Percentiles rank a stretch among this genome's conserved stretches.
These are phyloP conservation scores for Linum usitatissimum DNA, from an alignment of 345 rosid genomes.

Conservation along the genomic window DNA sequence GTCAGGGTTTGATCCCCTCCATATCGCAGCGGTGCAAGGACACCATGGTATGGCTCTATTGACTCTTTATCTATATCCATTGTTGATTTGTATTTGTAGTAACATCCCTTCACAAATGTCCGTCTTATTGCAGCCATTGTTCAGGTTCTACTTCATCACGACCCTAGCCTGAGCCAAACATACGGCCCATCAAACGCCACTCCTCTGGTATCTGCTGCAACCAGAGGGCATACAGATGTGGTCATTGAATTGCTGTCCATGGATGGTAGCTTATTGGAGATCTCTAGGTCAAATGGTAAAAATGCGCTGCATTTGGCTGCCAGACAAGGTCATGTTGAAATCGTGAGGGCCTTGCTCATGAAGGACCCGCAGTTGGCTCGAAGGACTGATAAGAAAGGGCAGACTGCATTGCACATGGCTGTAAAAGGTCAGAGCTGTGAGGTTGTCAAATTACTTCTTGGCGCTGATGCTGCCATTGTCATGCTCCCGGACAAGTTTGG, in stretches of 20 bases:
- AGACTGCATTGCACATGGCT: constrained; percentile 95
- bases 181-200: constrained; percentile 76
- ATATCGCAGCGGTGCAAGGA: constrained; percentile 19
- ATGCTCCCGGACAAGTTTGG: constrained; percentile 92
- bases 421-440: constrained; percentile 84
- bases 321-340: constrained; percentile 73
- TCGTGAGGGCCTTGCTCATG: constrained; percentile 56
- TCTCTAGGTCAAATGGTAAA: constrained; percentile 72
- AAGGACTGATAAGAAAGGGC: constrained; percentile 87
- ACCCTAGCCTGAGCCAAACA: constrained; percentile 64
- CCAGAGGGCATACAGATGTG: constrained; percentile 80
- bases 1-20: constrained; percentile 19
- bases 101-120: background rate
- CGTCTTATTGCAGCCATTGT: constrained; percentile 57
- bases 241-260: constrained; percentile 71
- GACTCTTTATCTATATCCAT: background rate
- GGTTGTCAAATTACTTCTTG: constrained; percentile 80
- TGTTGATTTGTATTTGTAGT: background rate
- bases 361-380: constrained; percentile 86
- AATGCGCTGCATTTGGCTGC: constrained; percentile 89
- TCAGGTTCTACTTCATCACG: constrained; percentile 73
- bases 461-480: constrained; percentile 91
- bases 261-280: constrained; percentile 65
- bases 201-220: constrained; percentile 83
- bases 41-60: constrained; percentile 20